These are phyloP conservation scores for Orbilia brochopaga DNA, from an alignment of 2,329 filamentous ascomycete genomes.

Conservation along the genomic window DNA sequence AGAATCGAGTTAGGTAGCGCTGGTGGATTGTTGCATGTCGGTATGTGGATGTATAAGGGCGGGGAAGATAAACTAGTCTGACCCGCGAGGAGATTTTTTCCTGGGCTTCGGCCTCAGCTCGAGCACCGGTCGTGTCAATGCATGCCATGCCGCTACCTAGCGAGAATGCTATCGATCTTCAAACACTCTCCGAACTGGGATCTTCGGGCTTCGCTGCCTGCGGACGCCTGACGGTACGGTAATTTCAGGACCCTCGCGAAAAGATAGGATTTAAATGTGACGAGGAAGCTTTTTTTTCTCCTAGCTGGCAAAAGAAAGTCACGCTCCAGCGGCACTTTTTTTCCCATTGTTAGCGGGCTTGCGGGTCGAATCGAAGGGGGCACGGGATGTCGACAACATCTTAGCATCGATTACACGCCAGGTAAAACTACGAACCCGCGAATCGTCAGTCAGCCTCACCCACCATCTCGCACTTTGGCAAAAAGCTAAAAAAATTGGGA, in stretches of 20 bases:
- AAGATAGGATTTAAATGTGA: no score
- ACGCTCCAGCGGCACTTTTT: not conserved
- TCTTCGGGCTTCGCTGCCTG: no score
- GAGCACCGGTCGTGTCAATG: not conserved
- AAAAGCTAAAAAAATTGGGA: not conserved
- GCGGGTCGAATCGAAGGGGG: conserved; percentile 44
- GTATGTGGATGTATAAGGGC: conserved; percentile 1
- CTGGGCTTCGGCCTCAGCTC: not conserved
- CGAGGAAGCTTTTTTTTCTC: not conserved
- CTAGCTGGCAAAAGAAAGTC: conserved; percentile 11
- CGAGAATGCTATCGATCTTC: conserved; percentile 4
- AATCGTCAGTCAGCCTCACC: conserved; percentile 34
- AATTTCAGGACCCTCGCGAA: no score
- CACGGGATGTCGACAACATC: conserved; percentile 51
- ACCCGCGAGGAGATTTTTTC: conserved; percentile 3
- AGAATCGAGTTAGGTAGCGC: no score
- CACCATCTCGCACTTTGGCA: conserved; percentile 39
- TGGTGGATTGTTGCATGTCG: no score
- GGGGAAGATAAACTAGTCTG: not conserved
- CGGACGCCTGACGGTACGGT: no score
- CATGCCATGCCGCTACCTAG: not conserved
- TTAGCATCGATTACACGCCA: conserved; percentile 48
- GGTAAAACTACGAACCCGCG: conserved; percentile 34
- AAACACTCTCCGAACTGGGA: not conserved
- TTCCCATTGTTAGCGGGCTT: not conserved